phyloP scores from a whole-genome alignment of 306 rosid species.

The Lagenaria siceraria region DNA sequence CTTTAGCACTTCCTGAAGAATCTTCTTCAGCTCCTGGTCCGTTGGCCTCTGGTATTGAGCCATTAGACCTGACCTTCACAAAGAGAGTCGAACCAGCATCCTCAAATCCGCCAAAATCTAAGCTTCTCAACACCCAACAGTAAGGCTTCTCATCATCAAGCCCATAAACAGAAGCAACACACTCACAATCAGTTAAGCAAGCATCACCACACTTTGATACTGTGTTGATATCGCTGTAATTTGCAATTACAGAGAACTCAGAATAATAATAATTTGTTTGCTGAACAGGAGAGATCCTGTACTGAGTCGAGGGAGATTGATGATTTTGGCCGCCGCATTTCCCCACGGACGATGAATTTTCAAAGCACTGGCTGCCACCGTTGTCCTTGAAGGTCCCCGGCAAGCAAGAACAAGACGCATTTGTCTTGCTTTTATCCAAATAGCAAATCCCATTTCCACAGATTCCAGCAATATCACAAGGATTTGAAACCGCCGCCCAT shows the following conservation, averaged over 20 bases:
- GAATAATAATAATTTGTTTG: slow-evolving; percentile 74
- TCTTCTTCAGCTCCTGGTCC: slow-evolving; percentile 29
- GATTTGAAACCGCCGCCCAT: slow-evolving; percentile 89
- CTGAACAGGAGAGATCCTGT: slow-evolving; percentile 42
- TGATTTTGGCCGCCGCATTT: slow-evolving; percentile 34
- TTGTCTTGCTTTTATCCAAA: slow-evolving; percentile 50
- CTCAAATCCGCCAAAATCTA: slow-evolving; percentile 86
- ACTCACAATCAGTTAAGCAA: slow-evolving; percentile 71
- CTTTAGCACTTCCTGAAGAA: slow-evolving; percentile 28
- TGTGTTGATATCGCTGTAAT: slow-evolving; percentile 55
- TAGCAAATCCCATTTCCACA: slow-evolving; percentile 83
- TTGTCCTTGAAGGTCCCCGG: slow-evolving; percentile 55
- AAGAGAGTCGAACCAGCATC: slow-evolving; percentile 73
- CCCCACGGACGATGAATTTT: slow-evolving; percentile 53
- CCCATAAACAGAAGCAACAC: slow-evolving; percentile 85
- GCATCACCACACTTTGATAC: slow-evolving; percentile 78
- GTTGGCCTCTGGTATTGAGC: slow-evolving; percentile 21
- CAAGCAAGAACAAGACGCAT: slow-evolving; percentile 69
- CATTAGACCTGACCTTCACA: slow-evolving; percentile 58
- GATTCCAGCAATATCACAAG: slow-evolving; percentile 84
- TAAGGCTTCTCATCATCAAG: slow-evolving; percentile 70
- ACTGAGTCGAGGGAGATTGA: slow-evolving; percentile 30
- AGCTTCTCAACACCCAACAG: slow-evolving; percentile 70
- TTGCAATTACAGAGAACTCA: slow-evolving; percentile 64
- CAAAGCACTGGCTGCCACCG: slow-evolving; percentile 48